These are phyloP conservation scores for Wallacemonas rigidus DNA, from an alignment of 208 protist species.

Conservation along the genomic window DNA sequence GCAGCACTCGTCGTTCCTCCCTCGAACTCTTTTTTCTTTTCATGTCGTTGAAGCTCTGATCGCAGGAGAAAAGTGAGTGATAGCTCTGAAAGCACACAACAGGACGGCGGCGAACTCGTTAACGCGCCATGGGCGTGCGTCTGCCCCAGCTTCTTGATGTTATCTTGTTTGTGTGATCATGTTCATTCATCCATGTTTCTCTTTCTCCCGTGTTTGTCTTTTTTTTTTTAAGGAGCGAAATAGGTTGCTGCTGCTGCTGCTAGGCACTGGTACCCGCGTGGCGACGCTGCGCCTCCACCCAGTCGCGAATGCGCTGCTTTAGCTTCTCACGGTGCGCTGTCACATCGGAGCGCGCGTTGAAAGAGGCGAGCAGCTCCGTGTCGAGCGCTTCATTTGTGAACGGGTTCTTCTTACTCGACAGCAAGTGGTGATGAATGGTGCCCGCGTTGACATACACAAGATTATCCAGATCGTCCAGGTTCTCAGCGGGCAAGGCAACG, in stretches of 20 bases:
- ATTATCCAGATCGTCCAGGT: conserved; percentile 73
- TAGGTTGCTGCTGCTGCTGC: background rate
- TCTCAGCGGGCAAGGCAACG: conserved; percentile 77
- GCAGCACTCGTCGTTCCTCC: too few relatives aligned
- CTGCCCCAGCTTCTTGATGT: too few relatives aligned
- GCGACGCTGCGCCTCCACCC: conserved; percentile 38
- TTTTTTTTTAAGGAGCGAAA: background rate
- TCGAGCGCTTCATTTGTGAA: conserved; percentile 91
- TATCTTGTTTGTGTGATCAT: too few relatives aligned
- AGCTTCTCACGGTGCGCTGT: conserved; percentile 45
- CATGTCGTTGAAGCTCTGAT: too few relatives aligned
- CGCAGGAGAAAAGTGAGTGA: too few relatives aligned
- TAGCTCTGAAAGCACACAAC: too few relatives aligned
- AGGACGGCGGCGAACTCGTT: too few relatives aligned
- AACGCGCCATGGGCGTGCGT: too few relatives aligned
- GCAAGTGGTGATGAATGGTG: conserved; percentile 83
- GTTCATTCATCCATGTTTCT: background rate
- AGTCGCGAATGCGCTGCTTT: conserved; percentile 60
- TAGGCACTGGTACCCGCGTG: background rate
- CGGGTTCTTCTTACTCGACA: conserved; percentile 87
- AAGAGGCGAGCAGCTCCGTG: conserved; percentile 77
- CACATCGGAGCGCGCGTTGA: conserved; percentile 78
- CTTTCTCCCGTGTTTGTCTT: conserved; percentile 1
- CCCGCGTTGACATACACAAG: conserved; percentile 83
- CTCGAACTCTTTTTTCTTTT: too few relatives aligned